Evolutionary conservation across 495 filamentous ascomycete genomes (phyloP).

Genomic region (Cairneyella variabilis): DNA sequence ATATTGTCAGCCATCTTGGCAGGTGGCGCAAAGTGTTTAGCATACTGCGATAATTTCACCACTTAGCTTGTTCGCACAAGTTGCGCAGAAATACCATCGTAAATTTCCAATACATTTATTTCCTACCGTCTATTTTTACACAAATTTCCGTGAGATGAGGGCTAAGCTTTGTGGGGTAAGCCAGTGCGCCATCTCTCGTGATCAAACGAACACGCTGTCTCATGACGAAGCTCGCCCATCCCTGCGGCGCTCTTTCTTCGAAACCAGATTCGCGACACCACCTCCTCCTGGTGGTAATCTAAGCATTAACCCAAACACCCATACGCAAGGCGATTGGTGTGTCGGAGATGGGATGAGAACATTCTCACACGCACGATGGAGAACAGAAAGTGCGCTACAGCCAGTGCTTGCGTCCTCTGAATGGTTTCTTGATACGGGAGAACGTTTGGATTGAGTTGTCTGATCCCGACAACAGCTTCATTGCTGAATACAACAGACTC

Average conservation of each 20-base stretch:
- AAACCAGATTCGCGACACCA: slow-evolving; percentile 2
- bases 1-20: not conserved
- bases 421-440: not conserved
- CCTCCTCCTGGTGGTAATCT: slow-evolving; percentile 2
- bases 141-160: no score
- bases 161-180: not conserved
- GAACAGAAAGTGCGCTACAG: not conserved
- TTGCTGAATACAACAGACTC: no score
- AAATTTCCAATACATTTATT: no score
- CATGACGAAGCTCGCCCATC: no score
- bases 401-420: not conserved
- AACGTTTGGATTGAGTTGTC: not conserved
- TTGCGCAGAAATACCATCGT: no score
- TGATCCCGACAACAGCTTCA: not conserved
- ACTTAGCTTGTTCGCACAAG: no score
- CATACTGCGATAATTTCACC: no score
- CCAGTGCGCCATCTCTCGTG: not conserved
- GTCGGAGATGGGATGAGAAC: not conserved
- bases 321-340: not conserved
- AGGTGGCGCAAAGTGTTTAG: not conserved
- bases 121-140: no score
- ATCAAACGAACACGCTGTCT: no score
- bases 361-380: not conserved
- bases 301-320: not conserved
- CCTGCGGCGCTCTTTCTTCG: slow-evolving; percentile 1